These are phyloP conservation scores for Paraconiothyrium brasiliense DNA, from an alignment of 2,329 filamentous ascomycete genomes.

Conservation along the genomic window DNA sequence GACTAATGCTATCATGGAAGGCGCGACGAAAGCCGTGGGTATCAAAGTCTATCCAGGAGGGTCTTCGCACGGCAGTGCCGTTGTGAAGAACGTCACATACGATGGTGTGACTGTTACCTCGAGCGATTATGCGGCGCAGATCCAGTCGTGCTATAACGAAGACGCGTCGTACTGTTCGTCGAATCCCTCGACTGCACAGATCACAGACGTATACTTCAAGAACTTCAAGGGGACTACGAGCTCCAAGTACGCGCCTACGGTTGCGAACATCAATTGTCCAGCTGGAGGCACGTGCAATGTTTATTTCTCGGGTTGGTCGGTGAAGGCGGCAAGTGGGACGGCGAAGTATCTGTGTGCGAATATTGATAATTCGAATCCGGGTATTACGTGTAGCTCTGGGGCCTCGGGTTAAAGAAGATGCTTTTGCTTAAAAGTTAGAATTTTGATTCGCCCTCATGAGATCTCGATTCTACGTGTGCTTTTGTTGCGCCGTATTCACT, in stretches of 20 bases:
- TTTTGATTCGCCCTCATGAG: too few relatives aligned
- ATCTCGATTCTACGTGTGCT: too few relatives aligned
- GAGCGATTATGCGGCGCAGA: slow-evolving; percentile 20
- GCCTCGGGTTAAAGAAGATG: slow-evolving; percentile 4
- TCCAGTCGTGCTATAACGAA: slow-evolving; percentile 19
- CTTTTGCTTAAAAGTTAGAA: too few relatives aligned
- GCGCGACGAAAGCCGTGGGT: slow-evolving; percentile 56
- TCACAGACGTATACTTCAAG: slow-evolving; percentile 19
- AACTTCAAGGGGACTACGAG: slow-evolving; percentile 18
- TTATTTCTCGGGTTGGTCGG: slow-evolving; percentile 15
- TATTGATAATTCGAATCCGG: slow-evolving; percentile 12
- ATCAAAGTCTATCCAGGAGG: slow-evolving; percentile 59
- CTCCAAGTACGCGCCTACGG: slow-evolving; percentile 13
- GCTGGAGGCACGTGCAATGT: slow-evolving; percentile 16
- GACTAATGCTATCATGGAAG: slow-evolving; percentile 52
- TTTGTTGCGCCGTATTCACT: too few relatives aligned
- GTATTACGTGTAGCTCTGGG: slow-evolving; percentile 14
- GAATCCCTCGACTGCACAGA: slow-evolving; percentile 13
- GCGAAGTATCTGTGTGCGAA: slow-evolving; percentile 19
- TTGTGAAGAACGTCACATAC: slow-evolving; percentile 19
- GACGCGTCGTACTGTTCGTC: slow-evolving; percentile 16
- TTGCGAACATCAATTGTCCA: slow-evolving; percentile 22
- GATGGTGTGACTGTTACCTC: slow-evolving; percentile 14
- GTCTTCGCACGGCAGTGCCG: slow-evolving; percentile 1
- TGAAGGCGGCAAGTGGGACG: slow-evolving; percentile 13